These are phyloP conservation scores for Rhizopogon sp. DNA, from an alignment of 768 basidiomycete species.

Conservation along the genomic window DNA sequence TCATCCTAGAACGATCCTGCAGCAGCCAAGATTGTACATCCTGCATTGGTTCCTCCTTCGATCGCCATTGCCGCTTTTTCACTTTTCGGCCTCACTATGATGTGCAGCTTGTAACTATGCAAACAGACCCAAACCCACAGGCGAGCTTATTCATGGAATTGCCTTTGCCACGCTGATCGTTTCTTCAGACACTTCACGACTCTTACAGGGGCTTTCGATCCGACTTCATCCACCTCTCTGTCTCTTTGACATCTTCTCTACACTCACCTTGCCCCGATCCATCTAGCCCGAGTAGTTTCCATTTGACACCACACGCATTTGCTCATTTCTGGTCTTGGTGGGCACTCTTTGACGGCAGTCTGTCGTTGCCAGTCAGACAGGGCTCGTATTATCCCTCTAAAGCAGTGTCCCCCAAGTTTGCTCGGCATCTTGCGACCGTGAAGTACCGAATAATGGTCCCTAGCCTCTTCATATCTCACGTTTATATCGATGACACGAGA, in stretches of 20 bases:
- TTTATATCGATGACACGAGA: constrained; percentile 75
- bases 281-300: constrained; percentile 59
- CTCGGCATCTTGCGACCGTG: constrained; percentile 82
- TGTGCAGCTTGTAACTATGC: constrained; percentile 53
- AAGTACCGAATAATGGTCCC: constrained; percentile 82
- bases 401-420: constrained; percentile 78
- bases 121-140: constrained; percentile 33
- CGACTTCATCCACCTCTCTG: constrained; percentile 88
- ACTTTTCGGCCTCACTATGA: constrained; percentile 77
- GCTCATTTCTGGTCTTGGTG: constrained; percentile 94
- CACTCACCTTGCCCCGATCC: constrained; percentile 16
- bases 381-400: constrained; percentile 76
- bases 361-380: constrained; percentile 83
- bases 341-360: constrained; percentile 70
- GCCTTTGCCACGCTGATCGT: not conserved
- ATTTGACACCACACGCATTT: constrained; percentile 81
- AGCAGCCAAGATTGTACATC: constrained; percentile 51
- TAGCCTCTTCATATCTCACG: constrained; percentile 81
- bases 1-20: constrained; percentile 80
- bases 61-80: constrained; percentile 77
- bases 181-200: constrained; percentile 46
- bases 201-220: constrained; percentile 88
- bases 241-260: constrained; percentile 73
- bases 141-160: constrained; percentile 28
- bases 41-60: constrained; percentile 59